A percentile compares a stretch with the other conserved stretches of the same genome.
These are phyloP conservation scores for Phytophthora cryptogea DNA, from an alignment of 352 stramenopile species.

Conservation along the genomic window DNA sequence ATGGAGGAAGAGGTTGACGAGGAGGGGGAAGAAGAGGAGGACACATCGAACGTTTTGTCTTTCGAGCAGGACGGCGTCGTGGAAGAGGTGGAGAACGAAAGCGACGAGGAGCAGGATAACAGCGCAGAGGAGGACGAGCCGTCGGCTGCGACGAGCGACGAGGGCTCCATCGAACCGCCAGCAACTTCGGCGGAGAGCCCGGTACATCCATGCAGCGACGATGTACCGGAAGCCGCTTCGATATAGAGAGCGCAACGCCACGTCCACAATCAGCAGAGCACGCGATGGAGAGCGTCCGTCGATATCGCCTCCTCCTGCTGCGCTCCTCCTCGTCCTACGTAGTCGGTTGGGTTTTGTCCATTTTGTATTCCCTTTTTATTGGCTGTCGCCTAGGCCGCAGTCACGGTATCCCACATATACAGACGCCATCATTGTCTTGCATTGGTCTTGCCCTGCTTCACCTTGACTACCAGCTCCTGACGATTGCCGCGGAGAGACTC, in stretches of 20 bases:
- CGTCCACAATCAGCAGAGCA: constrained; percentile 15
- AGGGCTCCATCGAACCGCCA: constrained; percentile 13
- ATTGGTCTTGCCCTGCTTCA: not conserved
- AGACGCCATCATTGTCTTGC: constrained; percentile 27
- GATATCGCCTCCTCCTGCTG: constrained; percentile 1
- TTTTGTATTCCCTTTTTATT: constrained; percentile 47
- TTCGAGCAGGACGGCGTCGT: constrained; percentile 22
- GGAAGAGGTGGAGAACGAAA: constrained; percentile 22
- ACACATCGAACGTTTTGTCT: constrained; percentile 27
- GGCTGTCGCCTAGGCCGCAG: constrained; percentile 26
- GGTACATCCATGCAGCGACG: constrained; percentile 23
- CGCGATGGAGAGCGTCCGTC: constrained; percentile 5
- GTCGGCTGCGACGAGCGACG: constrained; percentile 13
- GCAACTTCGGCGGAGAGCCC: constrained; percentile 11
- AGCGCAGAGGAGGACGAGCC: constrained; percentile 5
- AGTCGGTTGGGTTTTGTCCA: constrained; percentile 34
- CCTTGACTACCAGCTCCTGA: no score
- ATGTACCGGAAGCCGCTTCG: constrained; percentile 27
- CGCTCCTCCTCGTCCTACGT: constrained; percentile 20
- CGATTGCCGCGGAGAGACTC: no score
- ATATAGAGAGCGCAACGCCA: constrained; percentile 24
- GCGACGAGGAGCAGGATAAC: constrained; percentile 27
- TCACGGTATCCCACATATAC: constrained; percentile 32
- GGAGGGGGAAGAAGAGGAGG: constrained; percentile 35
- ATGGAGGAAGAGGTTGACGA: constrained; percentile 38